A percentile compares a stretch with the other conserved stretches of the same genome.
Evolutionary conservation across 331 rosid species (phyloP).

Genomic region (Stylosanthes scabra): DNA sequence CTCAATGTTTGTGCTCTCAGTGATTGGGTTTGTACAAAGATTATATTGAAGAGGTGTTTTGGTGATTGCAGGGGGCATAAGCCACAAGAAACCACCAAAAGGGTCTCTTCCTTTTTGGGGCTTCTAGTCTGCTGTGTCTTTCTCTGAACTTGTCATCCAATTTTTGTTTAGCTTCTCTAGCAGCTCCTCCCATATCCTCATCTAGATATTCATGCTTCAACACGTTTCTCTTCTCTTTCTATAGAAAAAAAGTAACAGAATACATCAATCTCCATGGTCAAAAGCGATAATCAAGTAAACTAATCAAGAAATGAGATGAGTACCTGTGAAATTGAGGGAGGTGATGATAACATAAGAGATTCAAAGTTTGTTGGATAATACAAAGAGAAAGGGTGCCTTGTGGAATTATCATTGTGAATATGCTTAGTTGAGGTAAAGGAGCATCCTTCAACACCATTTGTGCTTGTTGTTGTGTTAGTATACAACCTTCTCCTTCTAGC

Average conservation of each 20-base stretch:
- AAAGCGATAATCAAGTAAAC: neutral
- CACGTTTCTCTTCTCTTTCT: slow-evolving; percentile 44
- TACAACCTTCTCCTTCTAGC: slow-evolving; percentile 80
- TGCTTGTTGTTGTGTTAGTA: neutral
- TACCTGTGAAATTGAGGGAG: slow-evolving; percentile 42
- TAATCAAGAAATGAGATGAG: neutral
- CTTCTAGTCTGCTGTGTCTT: slow-evolving; percentile 31
- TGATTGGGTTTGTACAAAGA: no score
- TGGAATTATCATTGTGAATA: slow-evolving; percentile 33
- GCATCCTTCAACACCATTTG: neutral
- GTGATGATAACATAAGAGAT: slow-evolving; percentile 42
- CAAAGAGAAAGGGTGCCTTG: slow-evolving; percentile 62
- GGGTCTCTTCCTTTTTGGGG: neutral
- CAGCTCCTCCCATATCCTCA: slow-evolving; percentile 60
- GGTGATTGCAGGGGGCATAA: no score
- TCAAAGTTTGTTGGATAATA: slow-evolving; percentile 56
- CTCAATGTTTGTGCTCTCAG: no score
- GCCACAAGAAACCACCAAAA: neutral
- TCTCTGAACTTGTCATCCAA: slow-evolving; percentile 63
- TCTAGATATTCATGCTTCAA: slow-evolving; percentile 34
- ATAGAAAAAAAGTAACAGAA: neutral
- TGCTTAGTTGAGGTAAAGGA: neutral
- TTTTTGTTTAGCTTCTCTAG: slow-evolving; percentile 77
- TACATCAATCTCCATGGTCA: neutral
- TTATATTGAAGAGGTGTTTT: no score